These are phyloP conservation scores for Yarrowia porcina DNA, from an alignment of 805 yeast species.

Conservation along the genomic window DNA sequence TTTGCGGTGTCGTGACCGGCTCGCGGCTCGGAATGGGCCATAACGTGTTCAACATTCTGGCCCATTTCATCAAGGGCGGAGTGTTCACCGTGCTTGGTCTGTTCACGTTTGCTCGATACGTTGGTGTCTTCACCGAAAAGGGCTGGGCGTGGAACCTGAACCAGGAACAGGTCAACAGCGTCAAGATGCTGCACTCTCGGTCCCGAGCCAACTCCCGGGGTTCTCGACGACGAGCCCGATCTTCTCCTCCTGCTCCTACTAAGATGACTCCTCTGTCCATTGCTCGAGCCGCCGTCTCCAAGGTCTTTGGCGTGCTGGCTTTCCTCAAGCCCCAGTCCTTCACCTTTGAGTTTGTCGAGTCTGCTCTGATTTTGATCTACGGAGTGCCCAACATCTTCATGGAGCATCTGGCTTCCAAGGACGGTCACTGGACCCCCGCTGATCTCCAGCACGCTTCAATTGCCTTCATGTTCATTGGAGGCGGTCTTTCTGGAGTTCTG, in stretches of 20 bases:
- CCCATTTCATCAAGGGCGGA: constrained; percentile 95
- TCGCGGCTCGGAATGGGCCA: constrained; percentile 64
- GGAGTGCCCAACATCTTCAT: constrained; percentile 86
- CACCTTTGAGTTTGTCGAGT: constrained; percentile 84
- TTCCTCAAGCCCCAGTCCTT: constrained; percentile 33
- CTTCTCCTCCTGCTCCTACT: constrained; percentile 5
- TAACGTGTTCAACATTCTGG: constrained; percentile 74
- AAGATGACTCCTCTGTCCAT: not conserved
- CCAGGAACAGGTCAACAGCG: constrained; percentile 30
- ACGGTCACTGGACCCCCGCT: constrained; percentile 84
- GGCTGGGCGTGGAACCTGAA: constrained; percentile 90
- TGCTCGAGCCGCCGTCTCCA: not conserved
- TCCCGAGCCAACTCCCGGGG: constrained; percentile 20
- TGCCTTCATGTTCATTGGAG: constrained; percentile 87
- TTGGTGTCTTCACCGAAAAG: constrained; percentile 68
- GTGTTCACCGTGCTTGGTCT: constrained; percentile 77
- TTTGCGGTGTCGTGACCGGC: constrained; percentile 62
- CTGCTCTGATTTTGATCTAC: constrained; percentile 75
- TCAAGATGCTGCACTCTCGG: constrained; percentile 3
- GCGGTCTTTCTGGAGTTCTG: constrained; percentile 86
- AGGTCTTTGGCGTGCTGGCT: not conserved
- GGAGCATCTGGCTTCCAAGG: constrained; percentile 78
- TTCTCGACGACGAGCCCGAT: not conserved
- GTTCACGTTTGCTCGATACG: constrained; percentile 76
- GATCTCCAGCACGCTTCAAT: constrained; percentile 88